These are phyloP conservation scores for Mucor racemosus DNA, from an alignment of 371 early-diverging fungal genomes.

Conservation along the genomic window DNA sequence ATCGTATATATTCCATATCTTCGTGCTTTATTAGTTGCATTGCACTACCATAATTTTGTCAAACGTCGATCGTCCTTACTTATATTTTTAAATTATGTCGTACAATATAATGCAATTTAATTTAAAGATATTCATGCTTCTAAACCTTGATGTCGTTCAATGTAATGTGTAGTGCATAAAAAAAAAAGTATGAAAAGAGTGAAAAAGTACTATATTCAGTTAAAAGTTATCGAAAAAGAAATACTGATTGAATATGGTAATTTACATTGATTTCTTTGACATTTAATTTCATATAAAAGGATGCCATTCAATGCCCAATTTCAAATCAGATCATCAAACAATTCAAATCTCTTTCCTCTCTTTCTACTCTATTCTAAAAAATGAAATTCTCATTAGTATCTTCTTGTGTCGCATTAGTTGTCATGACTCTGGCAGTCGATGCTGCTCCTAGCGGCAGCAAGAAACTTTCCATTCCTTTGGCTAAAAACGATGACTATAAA, in stretches of 20 bases:
- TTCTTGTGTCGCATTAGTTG: constrained; percentile 19
- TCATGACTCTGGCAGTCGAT: constrained; percentile 24
- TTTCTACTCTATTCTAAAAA: background rate
- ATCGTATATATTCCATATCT: background rate
- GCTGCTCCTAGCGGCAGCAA: constrained; percentile 17
- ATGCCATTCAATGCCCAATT: background rate
- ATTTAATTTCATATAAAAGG: constrained; percentile 4
- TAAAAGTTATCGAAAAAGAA: constrained; percentile 5
- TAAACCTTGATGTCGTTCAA: background rate
- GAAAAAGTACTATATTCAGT: background rate
- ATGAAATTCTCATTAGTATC: constrained; percentile 27
- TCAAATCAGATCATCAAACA: background rate
- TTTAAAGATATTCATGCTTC: background rate
- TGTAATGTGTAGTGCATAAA: background rate
- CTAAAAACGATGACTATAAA: constrained; percentile 24
- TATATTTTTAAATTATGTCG: background rate
- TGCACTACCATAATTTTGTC: constrained; percentile 1
- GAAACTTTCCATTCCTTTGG: constrained; percentile 24
- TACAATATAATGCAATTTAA: constrained; percentile 9
- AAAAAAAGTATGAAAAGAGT: background rate
- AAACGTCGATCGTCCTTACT: constrained; percentile 1
- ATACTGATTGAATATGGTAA: constrained; percentile 5
- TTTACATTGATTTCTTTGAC: background rate
- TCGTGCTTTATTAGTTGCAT: constrained; percentile 2
- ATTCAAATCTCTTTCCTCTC: background rate